phyloP scores from a whole-genome alignment of 73 alveolate species.

The Blepharisma stoltei region DNA sequence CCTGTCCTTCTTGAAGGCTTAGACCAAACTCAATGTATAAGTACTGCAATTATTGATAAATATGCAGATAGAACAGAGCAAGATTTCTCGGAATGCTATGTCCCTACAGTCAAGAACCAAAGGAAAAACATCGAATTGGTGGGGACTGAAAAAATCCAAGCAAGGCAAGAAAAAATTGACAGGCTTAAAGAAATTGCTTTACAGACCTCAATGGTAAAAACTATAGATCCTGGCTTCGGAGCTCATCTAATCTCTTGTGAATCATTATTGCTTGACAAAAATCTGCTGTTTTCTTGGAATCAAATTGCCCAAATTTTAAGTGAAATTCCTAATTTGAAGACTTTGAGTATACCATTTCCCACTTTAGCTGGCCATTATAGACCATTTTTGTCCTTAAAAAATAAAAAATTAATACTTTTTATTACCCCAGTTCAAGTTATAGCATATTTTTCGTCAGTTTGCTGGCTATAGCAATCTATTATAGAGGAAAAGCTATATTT shows the following conservation, averaged over 20 bases:
- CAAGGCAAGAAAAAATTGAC: neutral
- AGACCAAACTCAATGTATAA: neutral
- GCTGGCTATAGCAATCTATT: too few relatives aligned
- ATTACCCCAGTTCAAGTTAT: too few relatives aligned
- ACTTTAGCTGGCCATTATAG: too few relatives aligned
- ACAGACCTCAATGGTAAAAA: constrained; percentile 1
- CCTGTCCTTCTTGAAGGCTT: neutral
- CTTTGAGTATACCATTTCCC: too few relatives aligned
- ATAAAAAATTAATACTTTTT: too few relatives aligned
- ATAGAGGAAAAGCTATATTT: too few relatives aligned
- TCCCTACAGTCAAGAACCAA: neutral
- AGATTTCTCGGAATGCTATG: neutral
- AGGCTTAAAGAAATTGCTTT: constrained; percentile 24
- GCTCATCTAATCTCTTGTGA: constrained; percentile 36
- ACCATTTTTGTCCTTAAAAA: too few relatives aligned
- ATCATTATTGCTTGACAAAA: constrained; percentile 52
- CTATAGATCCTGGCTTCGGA: constrained; percentile 1
- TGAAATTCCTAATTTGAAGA: constrained; percentile 44
- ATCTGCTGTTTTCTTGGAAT: constrained; percentile 63
- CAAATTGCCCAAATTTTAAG: constrained; percentile 43
- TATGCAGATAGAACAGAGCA: constrained; percentile 4
- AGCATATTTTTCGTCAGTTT: too few relatives aligned
- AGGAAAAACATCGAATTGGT: constrained; percentile 29
- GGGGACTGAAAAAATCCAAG: constrained; percentile 11
- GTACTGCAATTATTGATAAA: constrained; percentile 17